These are phyloP conservation scores for Phoenix dactylifera DNA, from an alignment of 176 grass and related monocot genomes.

Conservation along the genomic window DNA sequence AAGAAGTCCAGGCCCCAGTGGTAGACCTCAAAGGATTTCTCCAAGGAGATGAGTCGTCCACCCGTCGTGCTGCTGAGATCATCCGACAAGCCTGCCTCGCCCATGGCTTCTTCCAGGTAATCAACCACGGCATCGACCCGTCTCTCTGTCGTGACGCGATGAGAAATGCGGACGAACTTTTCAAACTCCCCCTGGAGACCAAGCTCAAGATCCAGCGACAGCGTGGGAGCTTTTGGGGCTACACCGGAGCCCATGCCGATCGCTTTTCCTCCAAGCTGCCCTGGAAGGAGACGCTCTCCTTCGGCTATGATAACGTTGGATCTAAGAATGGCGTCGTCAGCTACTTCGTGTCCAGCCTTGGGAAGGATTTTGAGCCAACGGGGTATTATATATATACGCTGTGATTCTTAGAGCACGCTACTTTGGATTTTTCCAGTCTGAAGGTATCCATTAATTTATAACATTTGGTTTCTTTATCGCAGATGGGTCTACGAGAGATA, in stretches of 20 bases:
- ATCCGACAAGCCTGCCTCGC: slow-evolving; percentile 33
- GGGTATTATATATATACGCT: slow-evolving; percentile 30
- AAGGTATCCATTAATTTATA: neutral
- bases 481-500: slow-evolving; percentile 59
- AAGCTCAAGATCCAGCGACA: slow-evolving; percentile 34
- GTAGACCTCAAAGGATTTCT: slow-evolving; percentile 41
- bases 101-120: slow-evolving; percentile 70
- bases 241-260: slow-evolving; percentile 45
- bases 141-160: slow-evolving; percentile 31
- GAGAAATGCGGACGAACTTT: slow-evolving; percentile 30
- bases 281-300: slow-evolving; percentile 85
- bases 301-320: slow-evolving; percentile 5
- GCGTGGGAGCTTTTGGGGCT: slow-evolving; percentile 39
- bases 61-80: slow-evolving; percentile 10
- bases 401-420: neutral
- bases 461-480: neutral
- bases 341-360: slow-evolving; percentile 45
- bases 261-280: slow-evolving; percentile 59
- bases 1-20: slow-evolving; percentile 39
- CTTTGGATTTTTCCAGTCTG: too few species aligned
- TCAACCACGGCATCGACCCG: slow-evolving; percentile 44
- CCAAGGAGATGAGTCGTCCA: slow-evolving; percentile 6
- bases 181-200: slow-evolving; percentile 34
- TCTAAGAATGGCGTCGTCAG: slow-evolving; percentile 23
- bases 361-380: slow-evolving; percentile 38